Evolutionary conservation across 2,329 filamentous ascomycete genomes (phyloP).

Genomic region (Aspergillus sp.): DNA sequence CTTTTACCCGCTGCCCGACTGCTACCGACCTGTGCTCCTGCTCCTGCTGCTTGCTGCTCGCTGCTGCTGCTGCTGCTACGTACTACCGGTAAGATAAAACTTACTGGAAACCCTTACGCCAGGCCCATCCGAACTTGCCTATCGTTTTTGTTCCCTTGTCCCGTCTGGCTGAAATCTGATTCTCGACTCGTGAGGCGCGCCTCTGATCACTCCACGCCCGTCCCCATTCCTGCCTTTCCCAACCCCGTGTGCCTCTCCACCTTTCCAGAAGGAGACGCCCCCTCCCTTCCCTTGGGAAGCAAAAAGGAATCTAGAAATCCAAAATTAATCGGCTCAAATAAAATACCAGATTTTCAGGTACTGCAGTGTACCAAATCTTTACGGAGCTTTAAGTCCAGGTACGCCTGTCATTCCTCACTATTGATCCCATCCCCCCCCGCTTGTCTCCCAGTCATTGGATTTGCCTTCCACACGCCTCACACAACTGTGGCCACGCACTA

Average conservation of each 20-base stretch:
- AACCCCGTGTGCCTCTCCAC: conserved; percentile 33
- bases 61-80: conserved; percentile 19
- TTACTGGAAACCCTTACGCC: conserved; percentile 20
- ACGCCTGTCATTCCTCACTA: conserved; percentile 22
- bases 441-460: conserved; percentile 21
- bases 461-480: conserved; percentile 23
- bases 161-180: conserved; percentile 8
- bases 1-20: conserved; percentile 1
- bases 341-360: conserved; percentile 23
- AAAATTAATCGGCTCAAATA: conserved; percentile 11
- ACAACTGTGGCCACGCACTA: conserved; percentile 32
- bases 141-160: conserved; percentile 14
- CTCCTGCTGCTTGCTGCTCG: background rate
- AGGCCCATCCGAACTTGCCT: conserved; percentile 9
- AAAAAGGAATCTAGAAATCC: background rate
- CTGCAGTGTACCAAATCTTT: conserved; percentile 16
- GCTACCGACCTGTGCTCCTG: background rate
- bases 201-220: conserved; percentile 26
- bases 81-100: conserved; percentile 23
- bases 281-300: conserved; percentile 4
- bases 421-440: conserved; percentile 14
- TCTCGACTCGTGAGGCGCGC: conserved; percentile 19
- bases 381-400: conserved; percentile 26
- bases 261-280: conserved; percentile 20
- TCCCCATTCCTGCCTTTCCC: conserved; percentile 28